phyloP scores from a whole-genome alignment of 2,329 filamentous ascomycete genomes.

The Myrmaecium sp. region DNA sequence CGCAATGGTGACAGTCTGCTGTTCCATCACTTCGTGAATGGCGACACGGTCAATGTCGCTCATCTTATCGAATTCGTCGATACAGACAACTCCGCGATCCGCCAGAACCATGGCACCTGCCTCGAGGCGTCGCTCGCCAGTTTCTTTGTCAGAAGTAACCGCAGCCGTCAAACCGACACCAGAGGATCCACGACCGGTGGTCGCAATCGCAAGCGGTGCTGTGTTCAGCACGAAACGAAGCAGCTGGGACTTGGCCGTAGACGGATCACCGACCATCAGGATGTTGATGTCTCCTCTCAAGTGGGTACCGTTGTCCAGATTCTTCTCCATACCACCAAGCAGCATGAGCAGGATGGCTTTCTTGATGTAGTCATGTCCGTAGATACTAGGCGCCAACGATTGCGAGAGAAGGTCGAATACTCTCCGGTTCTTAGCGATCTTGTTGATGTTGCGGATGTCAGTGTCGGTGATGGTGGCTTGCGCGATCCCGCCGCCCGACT shows the following conservation, averaged over 20 bases:
- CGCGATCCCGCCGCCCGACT: constrained; percentile 85
- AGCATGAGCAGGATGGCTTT: constrained; percentile 94
- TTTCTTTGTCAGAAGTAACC: constrained; percentile 93
- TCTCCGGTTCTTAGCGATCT: constrained; percentile 84
- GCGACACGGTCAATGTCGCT: constrained; percentile 94
- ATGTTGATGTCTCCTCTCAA: constrained; percentile 98
- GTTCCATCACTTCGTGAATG: constrained; percentile 99
- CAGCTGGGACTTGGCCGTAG: constrained; percentile 95
- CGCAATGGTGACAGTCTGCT: constrained; percentile 96
- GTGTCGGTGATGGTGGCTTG: constrained; percentile 87
- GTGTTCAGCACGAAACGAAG: constrained; percentile 95
- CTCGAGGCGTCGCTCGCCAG: constrained; percentile 82
- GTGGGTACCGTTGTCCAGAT: constrained; percentile 94
- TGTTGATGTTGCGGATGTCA: constrained; percentile 98
- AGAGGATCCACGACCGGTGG: constrained; percentile 88
- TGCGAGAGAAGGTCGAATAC: constrained; percentile 86
- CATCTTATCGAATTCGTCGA: constrained; percentile 99
- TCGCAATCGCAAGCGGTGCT: constrained; percentile 88
- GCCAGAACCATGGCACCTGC: constrained; percentile 98
- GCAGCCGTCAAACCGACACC: constrained; percentile 95
- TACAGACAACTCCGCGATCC: constrained; percentile 93
- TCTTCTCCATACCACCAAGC: constrained; percentile 93
- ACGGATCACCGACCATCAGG: constrained; percentile 96
- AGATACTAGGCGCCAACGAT: constrained; percentile 90
- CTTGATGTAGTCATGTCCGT: constrained; percentile 93